These are phyloP conservation scores for Diaporthe sp. DNA, from an alignment of 2,329 filamentous ascomycete species.

Conservation along the genomic window DNA sequence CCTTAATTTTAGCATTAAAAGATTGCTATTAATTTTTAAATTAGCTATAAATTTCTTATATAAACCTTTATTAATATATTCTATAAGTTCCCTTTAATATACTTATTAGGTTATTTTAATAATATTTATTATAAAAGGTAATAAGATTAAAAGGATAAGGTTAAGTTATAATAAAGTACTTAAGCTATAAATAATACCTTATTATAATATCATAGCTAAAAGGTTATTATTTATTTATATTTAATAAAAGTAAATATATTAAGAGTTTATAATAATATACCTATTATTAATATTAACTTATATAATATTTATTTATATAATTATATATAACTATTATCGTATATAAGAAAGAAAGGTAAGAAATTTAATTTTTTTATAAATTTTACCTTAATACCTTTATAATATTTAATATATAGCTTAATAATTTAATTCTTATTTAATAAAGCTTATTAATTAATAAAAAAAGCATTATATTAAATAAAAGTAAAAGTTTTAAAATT, in stretches of 20 bases:
- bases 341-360: neutral
- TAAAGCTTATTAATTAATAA: neutral
- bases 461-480: neutral
- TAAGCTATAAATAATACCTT: neutral
- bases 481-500: neutral
- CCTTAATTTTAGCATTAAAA: neutral
- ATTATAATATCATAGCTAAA: neutral
- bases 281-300: too few species aligned
- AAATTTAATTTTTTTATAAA: neutral
- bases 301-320: too few species aligned
- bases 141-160: accelerated
- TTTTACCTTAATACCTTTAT: too few species aligned
- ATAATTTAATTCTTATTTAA: neutral
- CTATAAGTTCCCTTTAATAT: too few species aligned
- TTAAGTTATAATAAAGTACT: neutral
- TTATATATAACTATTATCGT: neutral
- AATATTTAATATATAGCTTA: neutral
- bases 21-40: neutral
- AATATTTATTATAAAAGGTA: neutral
- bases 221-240: neutral
- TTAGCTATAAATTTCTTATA: neutral
- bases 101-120: neutral
- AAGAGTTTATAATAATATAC: too few species aligned
- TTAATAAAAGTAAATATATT: neutral
- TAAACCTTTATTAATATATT: neutral